A percentile compares a stretch with the other conserved stretches of the same genome.
Conservation (phyloP, 2,329 filamentous ascomycete genomes). For the Meredithiella fracta region DNA sequence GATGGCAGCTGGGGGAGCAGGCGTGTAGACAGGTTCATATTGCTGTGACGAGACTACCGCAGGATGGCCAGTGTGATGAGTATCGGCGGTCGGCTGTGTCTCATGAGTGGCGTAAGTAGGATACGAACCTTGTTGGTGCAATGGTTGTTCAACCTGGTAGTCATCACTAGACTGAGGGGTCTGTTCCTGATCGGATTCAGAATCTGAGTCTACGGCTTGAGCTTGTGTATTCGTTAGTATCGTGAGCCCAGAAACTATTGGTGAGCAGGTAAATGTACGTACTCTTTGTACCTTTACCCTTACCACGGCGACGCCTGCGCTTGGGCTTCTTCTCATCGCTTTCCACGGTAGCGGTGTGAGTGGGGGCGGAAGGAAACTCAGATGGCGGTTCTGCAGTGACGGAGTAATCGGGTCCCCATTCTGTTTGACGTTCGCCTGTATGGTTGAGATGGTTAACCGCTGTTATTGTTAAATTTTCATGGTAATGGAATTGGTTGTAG, state of each 20-base stretch:
- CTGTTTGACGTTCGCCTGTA: conserved; percentile 7
- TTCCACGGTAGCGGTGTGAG: not conserved
- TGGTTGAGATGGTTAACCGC: not conserved
- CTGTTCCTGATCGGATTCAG: not conserved
- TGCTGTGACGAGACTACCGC: not conserved
- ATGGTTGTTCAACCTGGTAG: not conserved
- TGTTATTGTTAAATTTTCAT: not conserved
- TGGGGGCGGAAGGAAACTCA: not conserved
- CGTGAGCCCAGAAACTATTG: not conserved
- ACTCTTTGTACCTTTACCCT: conserved; percentile 1
- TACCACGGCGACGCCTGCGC: conserved; percentile 8
- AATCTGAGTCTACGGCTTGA: conserved; percentile 3
- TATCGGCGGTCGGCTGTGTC: not conserved
- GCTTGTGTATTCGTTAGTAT: not conserved
- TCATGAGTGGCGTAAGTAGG: not conserved
- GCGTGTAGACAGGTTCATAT: not conserved
- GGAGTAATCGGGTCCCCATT: conserved; percentile 7
- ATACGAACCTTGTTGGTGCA: not conserved
- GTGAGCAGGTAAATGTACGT: not conserved
- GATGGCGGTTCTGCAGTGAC: not conserved
- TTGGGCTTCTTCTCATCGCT: not conserved
- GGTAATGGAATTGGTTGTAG: not conserved
- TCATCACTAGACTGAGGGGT: not conserved
- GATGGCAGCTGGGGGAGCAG: not conserved
- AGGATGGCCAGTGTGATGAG: not conserved